A percentile compares a stretch with the other conserved stretches of the same genome.
phyloP scores from a whole-genome alignment of 1,284 basidiomycete genomes.

The Ustilago loliicola region DNA sequence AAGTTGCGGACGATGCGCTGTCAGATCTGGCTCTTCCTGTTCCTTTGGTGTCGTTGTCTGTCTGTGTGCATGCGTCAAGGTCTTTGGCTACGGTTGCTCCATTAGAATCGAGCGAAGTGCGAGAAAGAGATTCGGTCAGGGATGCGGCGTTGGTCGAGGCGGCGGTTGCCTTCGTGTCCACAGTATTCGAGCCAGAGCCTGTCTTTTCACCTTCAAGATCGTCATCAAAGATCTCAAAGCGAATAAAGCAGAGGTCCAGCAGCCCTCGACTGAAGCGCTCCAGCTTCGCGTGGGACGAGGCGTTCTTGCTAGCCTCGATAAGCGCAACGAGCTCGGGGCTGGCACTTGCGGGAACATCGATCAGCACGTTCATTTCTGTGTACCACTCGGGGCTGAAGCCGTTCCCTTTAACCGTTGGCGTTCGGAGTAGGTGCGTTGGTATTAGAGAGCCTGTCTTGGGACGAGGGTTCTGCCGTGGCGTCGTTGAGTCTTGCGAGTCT shows the following conservation, averaged over 20 bases:
- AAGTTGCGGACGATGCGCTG: slow-evolving; percentile 24
- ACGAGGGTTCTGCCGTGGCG: neutral
- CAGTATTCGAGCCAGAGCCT: neutral
- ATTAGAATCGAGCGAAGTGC: slow-evolving; percentile 5
- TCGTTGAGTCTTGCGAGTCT: neutral
- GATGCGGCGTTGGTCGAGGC: slow-evolving; percentile 1
- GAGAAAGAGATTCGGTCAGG: slow-evolving; percentile 8
- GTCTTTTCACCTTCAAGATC: slow-evolving; percentile 13
- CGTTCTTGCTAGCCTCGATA: slow-evolving; percentile 24
- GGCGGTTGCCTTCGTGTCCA: neutral
- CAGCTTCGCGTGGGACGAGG: slow-evolving; percentile 4
- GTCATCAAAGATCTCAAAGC: slow-evolving; percentile 67
- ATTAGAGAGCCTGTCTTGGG: neutral
- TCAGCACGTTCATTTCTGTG: slow-evolving; percentile 48
- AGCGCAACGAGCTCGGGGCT: slow-evolving; percentile 29
- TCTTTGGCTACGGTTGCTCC: slow-evolving; percentile 1
- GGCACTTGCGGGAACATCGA: slow-evolving; percentile 60
- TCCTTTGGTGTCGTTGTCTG: neutral
- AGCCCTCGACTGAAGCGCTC: slow-evolving; percentile 57
- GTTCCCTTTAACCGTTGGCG: slow-evolving; percentile 55
- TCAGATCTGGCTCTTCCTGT: neutral
- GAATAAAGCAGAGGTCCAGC: slow-evolving; percentile 67
- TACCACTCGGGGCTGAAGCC: slow-evolving; percentile 68
- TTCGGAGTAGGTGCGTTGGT: slow-evolving; percentile 33
- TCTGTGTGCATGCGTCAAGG: neutral